Evolutionary conservation across 2,329 filamentous ascomycete species (phyloP), one percentile per base, ranked within the genome.

Genomic region (Fusarium nygamai): DNA sequence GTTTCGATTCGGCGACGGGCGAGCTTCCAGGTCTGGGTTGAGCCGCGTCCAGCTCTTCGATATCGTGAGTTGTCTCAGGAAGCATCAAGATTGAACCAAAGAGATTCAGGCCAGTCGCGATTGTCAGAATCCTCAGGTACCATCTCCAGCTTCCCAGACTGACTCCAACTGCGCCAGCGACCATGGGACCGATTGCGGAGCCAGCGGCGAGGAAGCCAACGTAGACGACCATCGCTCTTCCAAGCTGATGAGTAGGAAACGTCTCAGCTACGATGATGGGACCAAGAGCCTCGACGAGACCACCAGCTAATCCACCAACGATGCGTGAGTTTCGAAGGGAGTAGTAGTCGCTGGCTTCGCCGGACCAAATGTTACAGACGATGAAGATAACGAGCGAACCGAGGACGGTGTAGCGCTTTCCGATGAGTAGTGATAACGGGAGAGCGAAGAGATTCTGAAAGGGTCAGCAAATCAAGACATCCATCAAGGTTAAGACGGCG

Each of bases 231-330:
- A 67, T 67, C 16, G 61, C 64, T 43, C 43, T 47, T 3, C 34
- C 64, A 0, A 67, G 61, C 5, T 67, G 64, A 8, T 67, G 61
- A 1, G 17, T 20, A 0, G 64, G 64, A 5, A 67, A 67, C 4
- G 64, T 67, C 24, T 67, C 64, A 10, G 64, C 41, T 7, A 67
- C 61, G 31, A 66, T 66, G 8, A 66, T 66, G 36, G 64, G 64
- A 9, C 64, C 61, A 10, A 66, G 64, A 5, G 64, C 61, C 19
- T 67, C 61, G 5, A 67, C 64, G 2, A 67, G 22, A 8, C 64
- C 64, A 43, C 64, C 64, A 3, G 50, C 50, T 11, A 67, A 19
- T n/a, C 64, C 64, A 20, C 64, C 64, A 6, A 67, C 4, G 14
- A 66, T 67, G 3, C 50, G 50, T 6, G 64, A 67, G 16, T 31